phyloP scores from a whole-genome alignment of 345 rosid genomes.

The Heritiera littoralis region DNA sequence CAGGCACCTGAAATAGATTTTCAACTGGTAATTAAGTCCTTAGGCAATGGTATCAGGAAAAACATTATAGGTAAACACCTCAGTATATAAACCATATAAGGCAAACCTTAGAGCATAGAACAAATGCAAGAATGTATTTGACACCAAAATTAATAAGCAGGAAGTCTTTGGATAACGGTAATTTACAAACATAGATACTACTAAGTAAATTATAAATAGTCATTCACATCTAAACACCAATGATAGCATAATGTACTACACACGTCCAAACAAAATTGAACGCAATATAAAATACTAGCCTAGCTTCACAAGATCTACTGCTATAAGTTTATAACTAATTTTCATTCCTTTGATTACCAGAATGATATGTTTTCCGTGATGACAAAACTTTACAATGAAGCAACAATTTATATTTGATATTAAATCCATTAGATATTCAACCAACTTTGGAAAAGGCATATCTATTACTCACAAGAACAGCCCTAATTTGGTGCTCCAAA shows the following conservation, averaged over 20 bases:
- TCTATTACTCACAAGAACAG: not conserved
- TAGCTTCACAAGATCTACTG: not conserved
- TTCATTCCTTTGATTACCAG: not conserved
- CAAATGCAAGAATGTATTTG: not conserved
- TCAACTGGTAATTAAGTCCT: not conserved
- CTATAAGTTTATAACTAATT: not conserved
- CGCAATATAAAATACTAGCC: not conserved
- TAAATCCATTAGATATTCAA: not conserved
- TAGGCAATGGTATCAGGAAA: not conserved
- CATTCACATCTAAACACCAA: not conserved
- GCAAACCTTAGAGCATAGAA: not conserved
- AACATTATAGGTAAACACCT: not conserved
- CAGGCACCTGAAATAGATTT: slow-evolving; percentile 61
- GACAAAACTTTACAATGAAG: not conserved
- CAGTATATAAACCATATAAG: slow-evolving; percentile 9
- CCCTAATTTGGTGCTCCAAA: not conserved
- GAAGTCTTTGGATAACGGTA: not conserved
- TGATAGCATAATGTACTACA: too few species aligned
- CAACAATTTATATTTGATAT: not conserved
- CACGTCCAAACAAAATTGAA: not conserved
- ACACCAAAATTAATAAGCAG: not conserved
- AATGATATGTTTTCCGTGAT: not conserved
- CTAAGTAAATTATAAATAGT: not conserved
- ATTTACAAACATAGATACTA: not conserved
- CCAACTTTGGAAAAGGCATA: not conserved